Percentiles rank a stretch among this genome's conserved stretches.
Evolutionary conservation across 176 grass and related monocot species (phyloP).

Genomic region (Musa troglodytarum): DNA sequence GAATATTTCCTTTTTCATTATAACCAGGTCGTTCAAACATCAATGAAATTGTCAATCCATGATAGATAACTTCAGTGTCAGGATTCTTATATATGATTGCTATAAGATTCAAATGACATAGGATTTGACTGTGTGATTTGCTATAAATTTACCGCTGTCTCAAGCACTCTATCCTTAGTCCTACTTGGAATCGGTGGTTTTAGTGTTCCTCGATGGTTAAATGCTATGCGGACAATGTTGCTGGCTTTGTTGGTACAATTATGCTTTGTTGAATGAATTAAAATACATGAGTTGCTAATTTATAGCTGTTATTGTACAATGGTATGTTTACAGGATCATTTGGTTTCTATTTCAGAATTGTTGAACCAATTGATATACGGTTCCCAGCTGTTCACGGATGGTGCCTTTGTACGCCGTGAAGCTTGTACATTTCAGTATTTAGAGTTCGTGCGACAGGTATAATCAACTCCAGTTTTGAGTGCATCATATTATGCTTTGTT

Average conservation of each 20-base stretch:
- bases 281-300: not conserved
- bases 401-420: not conserved
- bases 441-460: too few relatives aligned
- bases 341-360: not conserved
- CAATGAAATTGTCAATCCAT: too few relatives aligned
- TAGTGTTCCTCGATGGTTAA: too few relatives aligned
- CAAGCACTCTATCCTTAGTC: conserved; percentile 24
- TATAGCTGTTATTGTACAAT: not conserved
- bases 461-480: too few relatives aligned
- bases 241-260: not conserved
- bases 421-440: conserved; percentile 1
- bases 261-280: not conserved
- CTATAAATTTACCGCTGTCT: conserved; percentile 21
- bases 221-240: not conserved
- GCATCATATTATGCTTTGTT: too few relatives aligned
- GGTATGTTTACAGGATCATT: not conserved
- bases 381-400: conserved; percentile 3
- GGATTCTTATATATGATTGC: too few relatives aligned
- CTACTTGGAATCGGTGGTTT: not conserved
- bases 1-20: too few relatives aligned
- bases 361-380: not conserved
- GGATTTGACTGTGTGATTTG: too few relatives aligned
- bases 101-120: too few relatives aligned
- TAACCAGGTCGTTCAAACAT: too few relatives aligned
- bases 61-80: too few relatives aligned